Evolutionary conservation across 2,329 filamentous ascomycete genomes (phyloP), one percentile per base, ranked within the genome.

Genomic region (Trichothecium roseum): DNA sequence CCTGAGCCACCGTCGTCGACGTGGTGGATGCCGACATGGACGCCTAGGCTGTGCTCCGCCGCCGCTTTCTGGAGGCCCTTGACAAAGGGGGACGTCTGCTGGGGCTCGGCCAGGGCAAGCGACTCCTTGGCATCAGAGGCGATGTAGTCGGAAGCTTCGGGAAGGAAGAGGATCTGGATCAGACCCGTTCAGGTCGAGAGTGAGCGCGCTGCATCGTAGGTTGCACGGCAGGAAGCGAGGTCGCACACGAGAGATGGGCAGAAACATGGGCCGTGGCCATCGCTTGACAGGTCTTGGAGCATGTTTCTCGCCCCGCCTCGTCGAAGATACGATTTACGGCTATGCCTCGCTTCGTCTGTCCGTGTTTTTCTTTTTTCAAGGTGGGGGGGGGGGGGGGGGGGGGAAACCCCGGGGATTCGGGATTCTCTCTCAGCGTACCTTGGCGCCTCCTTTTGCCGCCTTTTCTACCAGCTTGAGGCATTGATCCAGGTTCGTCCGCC

Each of bases 91-190:
- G 78, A 85, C 16, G 68, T 63, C 3, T 68, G 54, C 28, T 80
- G 72, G 3, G 86, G 70, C 39, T 71, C 72, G 43, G 77, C 86
- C 8, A 95, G 76, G 4, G 74, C 68, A 8, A 87, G 60, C 0
- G 81, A 82, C 48, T 88, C 78, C 9, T 72, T 56, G 3, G 79
- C 66, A 1, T 76, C 78, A 2, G 71, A 66, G 15, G 77, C 81
- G 48, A 95, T 87, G 64, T 94, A 95, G 62, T 94, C 87, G 38
- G 76, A 77, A 17, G 89, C 89, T 69, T 95, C 89, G 10, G 89
- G 89, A 36, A 95, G 79, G 63, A 96, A 95, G 34, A 95, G 72
- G 14, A 83, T 76, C 74, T 84, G 10, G 3, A 28, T 24, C 20
- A 24, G 20, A 24, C 20, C n/a, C 20, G 40, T 47, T 41, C 36